phyloP scores from a whole-genome alignment of 352 stramenopile genomes.

The Phytophthora sp. region DNA sequence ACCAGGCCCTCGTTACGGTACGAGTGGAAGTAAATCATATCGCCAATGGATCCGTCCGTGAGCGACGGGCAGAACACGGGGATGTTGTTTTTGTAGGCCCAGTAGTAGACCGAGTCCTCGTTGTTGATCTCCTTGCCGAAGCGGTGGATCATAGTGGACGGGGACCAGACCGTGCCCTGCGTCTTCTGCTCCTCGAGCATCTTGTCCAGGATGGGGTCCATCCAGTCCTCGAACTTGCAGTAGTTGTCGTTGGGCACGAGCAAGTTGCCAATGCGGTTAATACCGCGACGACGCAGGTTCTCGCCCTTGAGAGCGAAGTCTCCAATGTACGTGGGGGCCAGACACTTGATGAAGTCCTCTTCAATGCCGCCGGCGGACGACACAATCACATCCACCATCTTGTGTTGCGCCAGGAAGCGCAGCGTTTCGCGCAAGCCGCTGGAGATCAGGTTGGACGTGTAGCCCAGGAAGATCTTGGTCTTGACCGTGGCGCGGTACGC shows the following conservation, averaged over 20 bases:
- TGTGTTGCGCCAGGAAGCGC: conserved; percentile 98
- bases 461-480: conserved; percentile 99
- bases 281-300: conserved; percentile 93
- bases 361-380: conserved; percentile 92
- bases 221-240: conserved; percentile 98
- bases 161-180: conserved; percentile 93
- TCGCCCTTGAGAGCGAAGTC: conserved; percentile 96
- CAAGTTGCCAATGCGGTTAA: conserved; percentile 99
- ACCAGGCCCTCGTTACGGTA: conserved; percentile 98
- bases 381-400: conserved; percentile 98
- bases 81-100: conserved; percentile 99
- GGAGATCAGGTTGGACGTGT: conserved; percentile 99
- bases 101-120: conserved; percentile 99
- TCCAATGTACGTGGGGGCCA: conserved; percentile 98
- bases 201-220: conserved; percentile 95
- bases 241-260: conserved; percentile 99
- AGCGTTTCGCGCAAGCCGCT: conserved; percentile 98
- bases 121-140: conserved; percentile 99
- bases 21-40: conserved; percentile 99
- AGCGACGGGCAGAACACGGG: conserved; percentile 99
- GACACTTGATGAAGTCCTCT: conserved; percentile 99
- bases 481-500: conserved; percentile 87
- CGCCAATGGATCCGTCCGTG: conserved; percentile 99
- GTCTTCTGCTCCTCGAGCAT: conserved; percentile 99
- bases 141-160: conserved; percentile 96